phyloP scores from a whole-genome alignment of 208 protist genomes.

The Herpetomonas muscarum region DNA sequence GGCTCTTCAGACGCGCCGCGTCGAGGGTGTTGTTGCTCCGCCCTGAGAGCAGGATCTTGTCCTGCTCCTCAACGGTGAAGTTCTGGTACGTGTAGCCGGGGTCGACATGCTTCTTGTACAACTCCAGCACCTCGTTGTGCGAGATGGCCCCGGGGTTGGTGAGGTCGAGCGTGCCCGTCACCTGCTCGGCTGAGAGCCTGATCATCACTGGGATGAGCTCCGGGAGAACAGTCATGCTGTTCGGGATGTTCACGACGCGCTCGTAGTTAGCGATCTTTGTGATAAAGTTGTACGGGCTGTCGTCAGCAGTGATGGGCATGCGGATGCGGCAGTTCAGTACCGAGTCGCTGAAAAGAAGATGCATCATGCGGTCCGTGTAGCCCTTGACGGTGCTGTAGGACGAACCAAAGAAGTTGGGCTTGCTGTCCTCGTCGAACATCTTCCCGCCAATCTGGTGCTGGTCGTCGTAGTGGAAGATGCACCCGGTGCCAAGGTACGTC shows the following conservation, averaged over 20 bases:
- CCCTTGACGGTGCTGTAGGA: slow-evolving; percentile 58
- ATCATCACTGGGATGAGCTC: slow-evolving; percentile 44
- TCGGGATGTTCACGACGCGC: slow-evolving; percentile 58
- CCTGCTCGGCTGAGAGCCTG: slow-evolving; percentile 25
- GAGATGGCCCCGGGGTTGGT: slow-evolving; percentile 54
- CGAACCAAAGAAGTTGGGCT: slow-evolving; percentile 60
- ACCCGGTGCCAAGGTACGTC: slow-evolving; percentile 57
- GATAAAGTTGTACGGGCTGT: slow-evolving; percentile 63
- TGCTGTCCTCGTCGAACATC: slow-evolving; percentile 28
- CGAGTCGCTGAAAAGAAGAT: slow-evolving; percentile 33
- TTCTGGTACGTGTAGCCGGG: slow-evolving; percentile 40
- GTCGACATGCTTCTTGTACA: slow-evolving; percentile 59
- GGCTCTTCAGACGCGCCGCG: slow-evolving; percentile 19
- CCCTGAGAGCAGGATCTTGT: slow-evolving; percentile 43
- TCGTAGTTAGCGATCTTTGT: slow-evolving; percentile 61
- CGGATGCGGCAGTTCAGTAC: slow-evolving; percentile 55
- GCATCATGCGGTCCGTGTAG: slow-evolving; percentile 56
- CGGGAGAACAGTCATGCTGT: slow-evolving; percentile 60
- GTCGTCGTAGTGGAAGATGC: slow-evolving; percentile 65
- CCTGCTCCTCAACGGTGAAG: slow-evolving; percentile 54
- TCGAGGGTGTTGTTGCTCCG: slow-evolving; percentile 47
- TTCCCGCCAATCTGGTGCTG: slow-evolving; percentile 17
- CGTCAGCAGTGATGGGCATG: slow-evolving; percentile 49
- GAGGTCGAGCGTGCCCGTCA: slow-evolving; percentile 48
- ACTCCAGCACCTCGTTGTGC: slow-evolving; percentile 52